Percentiles rank a stretch among this genome's conserved stretches.
Conservation (phyloP, 129 eudicot species). For the Heracleum sosnowskyi region DNA sequence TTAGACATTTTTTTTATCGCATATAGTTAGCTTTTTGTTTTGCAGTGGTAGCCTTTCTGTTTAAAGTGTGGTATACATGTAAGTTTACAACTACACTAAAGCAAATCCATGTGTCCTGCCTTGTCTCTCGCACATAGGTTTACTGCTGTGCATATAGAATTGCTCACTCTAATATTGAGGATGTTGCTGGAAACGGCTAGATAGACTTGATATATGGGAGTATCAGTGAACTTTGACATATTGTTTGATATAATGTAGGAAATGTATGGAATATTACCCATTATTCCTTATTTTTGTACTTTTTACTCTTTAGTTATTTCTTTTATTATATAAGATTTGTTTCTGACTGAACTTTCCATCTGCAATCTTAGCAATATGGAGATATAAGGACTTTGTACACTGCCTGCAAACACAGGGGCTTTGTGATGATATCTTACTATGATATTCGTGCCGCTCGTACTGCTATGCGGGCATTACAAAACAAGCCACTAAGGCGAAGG, state of each 20-base stretch:
- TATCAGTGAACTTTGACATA: not conserved
- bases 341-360: slow-evolving; percentile 15
- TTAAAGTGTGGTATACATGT: not conserved
- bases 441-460: slow-evolving; percentile 93
- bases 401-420: slow-evolving; percentile 91
- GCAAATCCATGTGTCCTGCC: not conserved
- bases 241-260: not conserved
- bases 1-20: not conserved
- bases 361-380: slow-evolving; percentile 67
- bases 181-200: not conserved
- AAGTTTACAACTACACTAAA: not conserved
- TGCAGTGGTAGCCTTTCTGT: too few species aligned
- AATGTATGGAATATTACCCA: not conserved
- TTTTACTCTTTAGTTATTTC: not conserved
- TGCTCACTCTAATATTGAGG: not conserved
- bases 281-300: not conserved
- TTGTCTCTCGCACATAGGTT: not conserved
- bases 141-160: not conserved
- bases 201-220: not conserved
- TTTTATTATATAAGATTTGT: not conserved
- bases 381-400: slow-evolving; percentile 90
- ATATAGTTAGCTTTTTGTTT: too few species aligned
- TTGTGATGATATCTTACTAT: slow-evolving; percentile 96
- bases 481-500: slow-evolving; percentile 81
- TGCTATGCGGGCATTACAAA: slow-evolving; percentile 84